Base-by-base conservation (phyloP, 495 filamentous ascomycete genomes). In the Penicillium goetzii region DNA sequence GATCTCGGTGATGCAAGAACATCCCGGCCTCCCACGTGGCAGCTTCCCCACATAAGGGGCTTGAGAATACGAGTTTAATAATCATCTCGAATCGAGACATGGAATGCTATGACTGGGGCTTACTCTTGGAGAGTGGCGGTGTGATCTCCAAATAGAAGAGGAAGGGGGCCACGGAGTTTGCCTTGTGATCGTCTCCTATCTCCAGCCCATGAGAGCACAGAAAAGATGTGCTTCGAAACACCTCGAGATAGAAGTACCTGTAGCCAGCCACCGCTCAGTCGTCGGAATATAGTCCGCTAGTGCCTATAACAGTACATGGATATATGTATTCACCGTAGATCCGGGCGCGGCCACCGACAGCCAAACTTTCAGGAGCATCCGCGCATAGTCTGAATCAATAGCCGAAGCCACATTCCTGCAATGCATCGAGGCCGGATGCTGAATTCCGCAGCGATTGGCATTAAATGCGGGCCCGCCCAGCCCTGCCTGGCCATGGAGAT, bases 1-100 rank as follows among this genome's bases (percentile, higher is more conserved):
- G 54, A 54, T 47, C 38, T 61, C 61, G 58, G 49, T 26, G 59
- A 56, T 60, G 55, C 49, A n/a, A 40, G n/a, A 34, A 17, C 53
- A 56, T 33, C 41, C 49, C 49, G 49, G 47, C 45, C 56, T 65
- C 36, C 63, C 63, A 66, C 63, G 63, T 66, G 63, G 63, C 41
- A 58, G 40, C 47, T 40, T 36, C 55, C 40, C 63, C 63, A 66
- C 63, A 59, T 21, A 45, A 21, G 21, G 43, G 43, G 21, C 43
- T 47, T 17, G 43, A 23, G 19, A 23, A 6, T 21, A 12, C 43
- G 25, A 47, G 9, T 47, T 43, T 47, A 21, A 14, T 47, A 17
- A 23, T 21, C 11, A 47, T 47, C 43, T 47, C 19, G 7, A 45
- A 8, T 23, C 43, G 21, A 23, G 0, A 5, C 15, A 25, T 25